Conservation (phyloP, 495 filamentous ascomycete genomes). For the Penicillium longicatenatum region DNA sequence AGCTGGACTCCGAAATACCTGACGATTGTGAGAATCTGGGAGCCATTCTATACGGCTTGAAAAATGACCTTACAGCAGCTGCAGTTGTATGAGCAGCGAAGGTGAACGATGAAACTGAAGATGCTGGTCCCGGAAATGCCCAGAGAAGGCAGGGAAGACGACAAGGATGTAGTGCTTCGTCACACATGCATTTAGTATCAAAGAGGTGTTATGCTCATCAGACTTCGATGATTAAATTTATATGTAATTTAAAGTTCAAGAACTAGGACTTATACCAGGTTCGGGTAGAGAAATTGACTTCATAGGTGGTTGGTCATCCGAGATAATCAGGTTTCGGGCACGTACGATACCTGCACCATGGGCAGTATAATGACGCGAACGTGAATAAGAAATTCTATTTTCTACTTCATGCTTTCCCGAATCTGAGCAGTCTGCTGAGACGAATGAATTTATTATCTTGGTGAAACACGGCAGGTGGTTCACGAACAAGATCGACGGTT, state of each 20-base stretch:
- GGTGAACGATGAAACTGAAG: neutral
- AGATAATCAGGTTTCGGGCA: constrained; percentile 3
- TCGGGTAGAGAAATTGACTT: neutral
- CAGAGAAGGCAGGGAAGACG: neutral
- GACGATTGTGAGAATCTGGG: neutral
- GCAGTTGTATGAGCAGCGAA: neutral
- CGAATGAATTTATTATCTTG: neutral
- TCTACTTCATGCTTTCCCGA: neutral
- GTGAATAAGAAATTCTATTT: neutral
- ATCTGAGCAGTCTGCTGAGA: neutral
- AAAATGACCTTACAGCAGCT: neutral
- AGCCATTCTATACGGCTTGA: neutral
- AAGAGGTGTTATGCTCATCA: neutral
- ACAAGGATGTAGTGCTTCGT: neutral
- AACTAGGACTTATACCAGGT: neutral
- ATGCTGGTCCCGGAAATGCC: neutral
- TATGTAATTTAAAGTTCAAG: neutral
- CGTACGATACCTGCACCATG: neutral
- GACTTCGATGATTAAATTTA: neutral
- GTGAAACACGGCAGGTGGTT: neutral
- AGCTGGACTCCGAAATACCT: neutral
- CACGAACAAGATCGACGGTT: neutral
- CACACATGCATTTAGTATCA: neutral
- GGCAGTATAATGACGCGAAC: neutral
- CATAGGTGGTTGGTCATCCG: neutral